These are phyloP conservation scores for Wickerhamomyces canadensis DNA, from an alignment of 805 yeast genomes.

Conservation along the genomic window DNA sequence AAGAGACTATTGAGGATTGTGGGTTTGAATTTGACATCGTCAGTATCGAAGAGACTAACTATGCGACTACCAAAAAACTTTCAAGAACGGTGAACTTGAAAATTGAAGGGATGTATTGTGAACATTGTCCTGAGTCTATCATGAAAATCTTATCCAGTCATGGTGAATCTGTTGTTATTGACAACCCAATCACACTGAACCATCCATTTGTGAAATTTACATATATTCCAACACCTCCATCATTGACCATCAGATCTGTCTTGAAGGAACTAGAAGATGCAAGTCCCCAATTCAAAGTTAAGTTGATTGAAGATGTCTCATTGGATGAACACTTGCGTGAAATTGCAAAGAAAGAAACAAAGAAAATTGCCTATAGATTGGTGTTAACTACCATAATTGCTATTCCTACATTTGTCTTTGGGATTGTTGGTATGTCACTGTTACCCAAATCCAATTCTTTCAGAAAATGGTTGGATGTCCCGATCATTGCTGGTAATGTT, in stretches of 20 bases:
- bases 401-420: conserved; percentile 64
- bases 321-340: conserved; percentile 58
- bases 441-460: conserved; percentile 36
- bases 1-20: conserved; percentile 52
- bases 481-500: conserved; percentile 59
- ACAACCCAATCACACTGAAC: conserved; percentile 48
- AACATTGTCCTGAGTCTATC: conserved; percentile 58
- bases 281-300: conserved; percentile 39
- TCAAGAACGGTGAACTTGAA: conserved; percentile 53
- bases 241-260: conserved; percentile 50
- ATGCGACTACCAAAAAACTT: conserved; percentile 40
- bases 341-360: conserved; percentile 44
- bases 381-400: conserved; percentile 47
- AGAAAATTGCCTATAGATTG: conserved; percentile 40
- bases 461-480: conserved; percentile 51
- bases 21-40: conserved; percentile 59
- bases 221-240: conserved; percentile 53
- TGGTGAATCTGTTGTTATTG: conserved; percentile 53
- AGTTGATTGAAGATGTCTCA: conserved; percentile 47
- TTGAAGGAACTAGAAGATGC: conserved; percentile 42
- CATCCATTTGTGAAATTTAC: conserved; percentile 59
- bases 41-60: conserved; percentile 38
- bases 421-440: conserved; percentile 64
- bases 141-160: conserved; percentile 41
- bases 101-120: conserved; percentile 65